These are phyloP conservation scores for Elongisporangium anandrum DNA, from an alignment of 352 stramenopile species.

Conservation along the genomic window DNA sequence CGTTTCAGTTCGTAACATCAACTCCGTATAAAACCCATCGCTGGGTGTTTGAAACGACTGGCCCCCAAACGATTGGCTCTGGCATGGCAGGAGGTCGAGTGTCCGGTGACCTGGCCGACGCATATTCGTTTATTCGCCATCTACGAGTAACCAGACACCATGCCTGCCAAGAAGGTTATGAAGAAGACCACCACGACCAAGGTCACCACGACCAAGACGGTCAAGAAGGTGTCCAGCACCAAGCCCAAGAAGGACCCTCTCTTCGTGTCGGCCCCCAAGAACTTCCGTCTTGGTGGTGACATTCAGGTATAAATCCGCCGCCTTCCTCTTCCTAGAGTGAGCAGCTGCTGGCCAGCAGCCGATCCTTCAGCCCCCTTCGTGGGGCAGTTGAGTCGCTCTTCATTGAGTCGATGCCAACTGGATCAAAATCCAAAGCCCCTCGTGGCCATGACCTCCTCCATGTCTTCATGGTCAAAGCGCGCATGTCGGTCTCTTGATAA, in stretches of 20 bases:
- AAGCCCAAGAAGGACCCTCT: constrained; percentile 91
- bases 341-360: background rate
- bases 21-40: too few species aligned
- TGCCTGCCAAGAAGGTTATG: constrained; percentile 84
- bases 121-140: constrained; percentile 87
- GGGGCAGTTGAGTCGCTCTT: background rate
- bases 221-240: constrained; percentile 43
- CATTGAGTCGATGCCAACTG: background rate
- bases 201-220: constrained; percentile 67
- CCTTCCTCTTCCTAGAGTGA: constrained; percentile 6
- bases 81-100: background rate
- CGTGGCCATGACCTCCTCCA: too few species aligned
- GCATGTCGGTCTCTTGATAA: background rate
- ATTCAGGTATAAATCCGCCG: constrained; percentile 88
- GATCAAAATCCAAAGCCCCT: background rate
- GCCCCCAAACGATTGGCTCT: background rate
- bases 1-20: too few species aligned
- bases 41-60: background rate
- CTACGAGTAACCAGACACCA: constrained; percentile 63
- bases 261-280: constrained; percentile 92
- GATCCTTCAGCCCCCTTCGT: background rate
- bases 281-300: constrained; percentile 95
- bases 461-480: background rate
- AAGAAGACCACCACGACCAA: constrained; percentile 70
- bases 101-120: background rate